Percentiles rank a stretch among this genome's conserved stretches.
These are phyloP conservation scores for barrel medic (Medicago truncatula) DNA, from an alignment of 306 rosid species.

Conservation along the genomic window DNA sequence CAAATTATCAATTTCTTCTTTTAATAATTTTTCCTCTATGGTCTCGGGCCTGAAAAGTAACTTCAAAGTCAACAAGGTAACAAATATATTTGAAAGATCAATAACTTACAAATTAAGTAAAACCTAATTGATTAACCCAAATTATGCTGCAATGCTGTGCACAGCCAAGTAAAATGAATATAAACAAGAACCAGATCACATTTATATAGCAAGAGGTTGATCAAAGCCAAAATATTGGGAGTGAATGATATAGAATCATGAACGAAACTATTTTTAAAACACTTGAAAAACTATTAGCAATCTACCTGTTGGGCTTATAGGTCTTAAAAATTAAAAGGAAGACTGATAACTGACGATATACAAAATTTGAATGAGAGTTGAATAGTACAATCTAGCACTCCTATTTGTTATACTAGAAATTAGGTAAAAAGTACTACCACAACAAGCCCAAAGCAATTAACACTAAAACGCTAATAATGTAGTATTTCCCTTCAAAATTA, in stretches of 20 bases:
- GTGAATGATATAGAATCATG: conserved; percentile 7
- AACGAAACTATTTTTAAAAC: not conserved
- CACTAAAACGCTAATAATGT: not conserved
- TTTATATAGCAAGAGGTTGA: conserved; percentile 14
- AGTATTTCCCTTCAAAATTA: not conserved
- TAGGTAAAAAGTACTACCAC: not conserved
- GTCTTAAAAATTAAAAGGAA: not conserved
- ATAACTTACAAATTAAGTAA: conserved; percentile 34
- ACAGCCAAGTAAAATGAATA: conserved; percentile 5
- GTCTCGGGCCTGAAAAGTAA: conserved; percentile 78
- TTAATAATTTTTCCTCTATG: conserved; percentile 69
- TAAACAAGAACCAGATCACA: conserved; percentile 24
- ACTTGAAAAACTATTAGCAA: conserved; percentile 17
- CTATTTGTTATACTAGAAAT: conserved; percentile 4
- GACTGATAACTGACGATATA: not conserved
- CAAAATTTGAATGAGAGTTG: not conserved
- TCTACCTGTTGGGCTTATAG: not conserved
- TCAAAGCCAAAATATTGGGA: conserved; percentile 13
- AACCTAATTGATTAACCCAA: conserved; percentile 29
- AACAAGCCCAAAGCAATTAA: conserved; percentile 23
- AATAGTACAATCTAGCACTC: conserved; percentile 2
- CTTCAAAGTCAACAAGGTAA: conserved; percentile 47
- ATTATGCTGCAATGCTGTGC: conserved; percentile 1
- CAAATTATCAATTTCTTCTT: conserved; percentile 77
- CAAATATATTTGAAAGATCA: conserved; percentile 39